Evolutionary conservation across 768 basidiomycete genomes (phyloP).

Genomic region (Wakefieldia striispora): DNA sequence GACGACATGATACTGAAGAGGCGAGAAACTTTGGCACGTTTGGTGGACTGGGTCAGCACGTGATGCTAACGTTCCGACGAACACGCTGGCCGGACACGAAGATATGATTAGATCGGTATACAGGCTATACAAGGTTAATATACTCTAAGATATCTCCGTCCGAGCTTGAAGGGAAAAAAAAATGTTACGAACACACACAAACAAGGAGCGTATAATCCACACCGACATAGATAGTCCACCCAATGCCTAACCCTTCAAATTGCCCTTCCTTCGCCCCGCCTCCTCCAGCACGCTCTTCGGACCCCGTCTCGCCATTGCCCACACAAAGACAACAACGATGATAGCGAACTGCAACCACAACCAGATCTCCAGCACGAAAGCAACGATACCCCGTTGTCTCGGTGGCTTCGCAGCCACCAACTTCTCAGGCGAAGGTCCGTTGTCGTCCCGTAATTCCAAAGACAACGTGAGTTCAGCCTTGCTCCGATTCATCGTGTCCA

Average conservation of each 20-base stretch:
- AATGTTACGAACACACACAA: neutral
- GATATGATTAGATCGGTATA: slow-evolving; percentile 13
- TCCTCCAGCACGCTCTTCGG: slow-evolving; percentile 66
- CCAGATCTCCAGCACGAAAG: slow-evolving; percentile 71
- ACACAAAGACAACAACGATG: slow-evolving; percentile 74
- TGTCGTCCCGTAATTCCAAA: slow-evolving; percentile 9
- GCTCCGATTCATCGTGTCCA: slow-evolving; percentile 37
- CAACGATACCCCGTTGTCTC: slow-evolving; percentile 35
- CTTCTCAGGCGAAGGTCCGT: slow-evolving; percentile 1
- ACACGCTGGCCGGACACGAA: neutral
- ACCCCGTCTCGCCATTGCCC: slow-evolving; percentile 75
- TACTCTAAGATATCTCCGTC: slow-evolving; percentile 20
- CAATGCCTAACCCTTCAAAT: slow-evolving; percentile 6
- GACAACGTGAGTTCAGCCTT: slow-evolving; percentile 15
- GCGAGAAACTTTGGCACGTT: too few relatives aligned
- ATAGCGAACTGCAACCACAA: slow-evolving; percentile 80
- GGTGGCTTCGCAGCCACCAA: slow-evolving; percentile 7
- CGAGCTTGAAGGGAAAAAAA: neutral
- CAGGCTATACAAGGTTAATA: slow-evolving; percentile 22
- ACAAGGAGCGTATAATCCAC: slow-evolving; percentile 3
- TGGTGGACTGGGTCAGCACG: neutral
- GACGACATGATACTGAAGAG: slow-evolving; percentile 22
- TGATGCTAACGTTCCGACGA: neutral
- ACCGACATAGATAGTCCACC: neutral
- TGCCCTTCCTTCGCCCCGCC: slow-evolving; percentile 32